These are phyloP conservation scores for Amanita jacksonii DNA, from an alignment of 768 basidiomycete species.

Conservation along the genomic window DNA sequence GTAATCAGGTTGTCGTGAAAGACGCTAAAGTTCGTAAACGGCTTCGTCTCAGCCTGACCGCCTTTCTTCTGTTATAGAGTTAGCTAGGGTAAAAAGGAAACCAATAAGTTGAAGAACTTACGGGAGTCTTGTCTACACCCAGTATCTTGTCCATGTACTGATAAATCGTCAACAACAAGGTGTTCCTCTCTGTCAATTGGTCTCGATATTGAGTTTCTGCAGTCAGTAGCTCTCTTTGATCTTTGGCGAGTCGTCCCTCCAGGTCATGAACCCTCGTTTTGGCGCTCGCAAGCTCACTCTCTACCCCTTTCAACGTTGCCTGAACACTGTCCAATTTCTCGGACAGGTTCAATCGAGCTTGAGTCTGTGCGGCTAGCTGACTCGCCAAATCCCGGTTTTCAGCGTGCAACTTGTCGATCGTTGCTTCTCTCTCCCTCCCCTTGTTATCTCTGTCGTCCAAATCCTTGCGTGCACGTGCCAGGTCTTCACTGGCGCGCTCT, in stretches of 20 bases:
- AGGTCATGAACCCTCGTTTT: conserved; percentile 62
- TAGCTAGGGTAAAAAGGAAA: not conserved
- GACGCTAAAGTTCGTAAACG: conserved; percentile 86
- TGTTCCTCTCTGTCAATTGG: conserved; percentile 90
- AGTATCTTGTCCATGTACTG: conserved; percentile 94
- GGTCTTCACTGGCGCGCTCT: conserved; percentile 69
- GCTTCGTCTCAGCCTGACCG: conserved; percentile 75
- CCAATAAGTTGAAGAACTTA: conserved; percentile 28
- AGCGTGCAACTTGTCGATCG: conserved; percentile 65
- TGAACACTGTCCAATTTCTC: conserved; percentile 82
- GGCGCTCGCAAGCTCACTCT: conserved; percentile 52
- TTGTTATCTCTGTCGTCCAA: conserved; percentile 56
- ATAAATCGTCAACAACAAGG: conserved; percentile 83
- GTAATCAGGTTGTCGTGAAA: conserved; percentile 94
- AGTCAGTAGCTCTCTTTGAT: conserved; percentile 60
- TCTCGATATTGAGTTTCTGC: conserved; percentile 81
- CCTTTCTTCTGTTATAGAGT: conserved; percentile 51
- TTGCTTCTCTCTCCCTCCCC: conserved; percentile 59
- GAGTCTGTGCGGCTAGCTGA: conserved; percentile 77
- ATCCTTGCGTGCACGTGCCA: conserved; percentile 61
- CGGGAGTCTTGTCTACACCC: conserved; percentile 79
- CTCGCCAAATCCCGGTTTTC: conserved; percentile 75
- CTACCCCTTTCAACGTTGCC: conserved; percentile 50
- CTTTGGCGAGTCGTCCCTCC: conserved; percentile 74
- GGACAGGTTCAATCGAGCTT: conserved; percentile 73